Base-by-base conservation (phyloP, 192 early-diverging fungal species). In the Backusella luteola region DNA sequence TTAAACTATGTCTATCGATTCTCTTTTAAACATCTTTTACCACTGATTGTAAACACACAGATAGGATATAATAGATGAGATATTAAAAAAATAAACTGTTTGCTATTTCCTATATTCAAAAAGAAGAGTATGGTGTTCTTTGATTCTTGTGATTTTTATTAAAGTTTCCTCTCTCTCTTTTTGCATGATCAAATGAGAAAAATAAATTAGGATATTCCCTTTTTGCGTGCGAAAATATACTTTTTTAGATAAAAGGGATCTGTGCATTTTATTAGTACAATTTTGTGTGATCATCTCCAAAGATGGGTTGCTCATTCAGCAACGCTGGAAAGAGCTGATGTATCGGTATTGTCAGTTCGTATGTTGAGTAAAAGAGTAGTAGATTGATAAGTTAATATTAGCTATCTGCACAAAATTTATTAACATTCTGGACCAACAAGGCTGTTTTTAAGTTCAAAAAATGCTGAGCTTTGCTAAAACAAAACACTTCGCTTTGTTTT, bases 101-200 rank as follows among this genome's bases (percentile, higher is more conserved):
- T 12, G 53, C 11, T 59, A 21, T 59, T 59, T 59, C 1, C 1
- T 23, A 26, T 59, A 11, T 26, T 12, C 21, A 8, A 44, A 44
- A 17, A 44, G 12, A 17, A 44, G 3, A 44, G 12, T 44, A 49
- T 49, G 1, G 17, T n/a, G 17, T n/a, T 17, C 19, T n/a, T 49
- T 49, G 0, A 59, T 23, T 59, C 53, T 59, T 59, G 23, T 56
- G 53, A 23, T 26, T 59, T 59, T 59, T 12, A 26, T 59, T 21
- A 21, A n/a, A 52, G 5, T 52, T 52, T 52, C 32, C 32, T 52
- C 7, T 39, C 38, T 39, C 9, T 52, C 17, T 52, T 21, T 21
- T 53, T 53, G n/a, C 52, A 59, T 59, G 53, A 59, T 59, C 53
- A 59, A 59, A 6, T 59, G 53, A 26, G 53, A 59, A 59, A 59